Base-by-base conservation (phyloP, 2,329 filamentous ascomycete genomes). In the Aureobasidium sp. region DNA sequence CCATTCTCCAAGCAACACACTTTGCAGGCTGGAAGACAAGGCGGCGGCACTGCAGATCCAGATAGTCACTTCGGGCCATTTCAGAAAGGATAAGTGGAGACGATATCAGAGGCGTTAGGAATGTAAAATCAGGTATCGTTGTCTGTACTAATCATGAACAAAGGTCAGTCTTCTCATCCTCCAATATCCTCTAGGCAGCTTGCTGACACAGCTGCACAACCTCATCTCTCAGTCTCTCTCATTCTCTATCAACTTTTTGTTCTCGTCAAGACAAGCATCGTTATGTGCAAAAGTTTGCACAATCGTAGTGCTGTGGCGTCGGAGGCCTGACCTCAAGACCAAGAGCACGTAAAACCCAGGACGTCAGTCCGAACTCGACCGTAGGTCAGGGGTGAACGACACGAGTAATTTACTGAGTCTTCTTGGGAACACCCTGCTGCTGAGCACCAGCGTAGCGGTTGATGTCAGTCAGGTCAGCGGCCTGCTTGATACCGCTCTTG, bases 391-490 rank as follows among this genome's bases (percentile, higher is more conserved):
- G n/a, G 16, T 48, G 14, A 36, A 13, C 44, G 21, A 41, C 9
- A 21, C 29, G 36, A 16, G 10, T 34, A 47, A 32, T 61, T 72
- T 82, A 85, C 69, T 82, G 80, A 13, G 84, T 80, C 81, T 88
- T 89, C 82, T 88, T 88, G 72, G 85, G 77, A 39, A 81, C 78
- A 44, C 79, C 77, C 37, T 70, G 66, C 61, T 68, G 72, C 37
- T 70, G 66, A 58, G 68, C 72, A 66, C 80, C 80, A 65, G 85
- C 74, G 77, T 93, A 94, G 74, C 85, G 87, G 77, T 82, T 84
- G 68, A 91, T 71, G 71, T 97, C 90, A 44, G 92, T 96, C 61
- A 82, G 82, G 68, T 91, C 86, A 73, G 91, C 86, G 71, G 87
- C 91, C 77, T 92, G 86, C 73, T 85, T 82, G 58, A 86, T 81